A percentile compares a stretch with the other conserved stretches of the same genome.
These are phyloP conservation scores for Chaetomiaceae sp. DNA, from an alignment of 2,329 filamentous ascomycete species.

Conservation along the genomic window DNA sequence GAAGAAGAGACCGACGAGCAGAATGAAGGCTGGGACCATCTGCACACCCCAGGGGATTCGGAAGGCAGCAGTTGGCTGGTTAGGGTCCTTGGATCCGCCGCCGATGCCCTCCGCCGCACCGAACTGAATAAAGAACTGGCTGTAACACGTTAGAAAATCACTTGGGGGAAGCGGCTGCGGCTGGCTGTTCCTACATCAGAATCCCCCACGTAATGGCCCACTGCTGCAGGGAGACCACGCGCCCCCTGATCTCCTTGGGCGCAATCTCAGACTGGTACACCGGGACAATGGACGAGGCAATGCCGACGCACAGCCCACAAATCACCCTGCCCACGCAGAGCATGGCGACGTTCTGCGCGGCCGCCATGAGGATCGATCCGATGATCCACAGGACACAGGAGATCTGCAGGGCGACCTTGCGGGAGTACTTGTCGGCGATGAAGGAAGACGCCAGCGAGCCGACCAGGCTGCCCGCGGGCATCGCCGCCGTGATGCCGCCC, in stretches of 20 bases:
- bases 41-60: constrained; percentile 59
- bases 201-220: constrained; percentile 70
- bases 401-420: constrained; percentile 46
- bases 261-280: constrained; percentile 66
- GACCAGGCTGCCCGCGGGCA: constrained; percentile 67
- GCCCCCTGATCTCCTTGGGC: constrained; percentile 52
- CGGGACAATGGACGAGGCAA: constrained; percentile 65
- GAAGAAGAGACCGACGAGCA: constrained; percentile 54
- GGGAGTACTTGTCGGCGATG: constrained; percentile 46
- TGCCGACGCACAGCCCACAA: constrained; percentile 69
- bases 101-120: constrained; percentile 50
- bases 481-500: constrained; percentile 66
- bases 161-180: too few species aligned
- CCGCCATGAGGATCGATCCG: constrained; percentile 52
- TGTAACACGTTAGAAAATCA: too few species aligned
- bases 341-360: constrained; percentile 63
- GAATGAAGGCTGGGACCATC: constrained; percentile 48
- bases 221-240: constrained; percentile 61
- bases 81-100: constrained; percentile 44
- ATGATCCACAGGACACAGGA: constrained; percentile 48
- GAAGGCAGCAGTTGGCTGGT: constrained; percentile 51
- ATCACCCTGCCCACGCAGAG: constrained; percentile 66
- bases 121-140: constrained; percentile 62
- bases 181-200: constrained; percentile 38
- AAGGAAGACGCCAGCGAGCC: constrained; percentile 49